Percentiles rank a stretch among this genome's conserved stretches.
phyloP scores from a whole-genome alignment of 2,329 filamentous ascomycete species.

The Fonsecaea pedrosoi region DNA sequence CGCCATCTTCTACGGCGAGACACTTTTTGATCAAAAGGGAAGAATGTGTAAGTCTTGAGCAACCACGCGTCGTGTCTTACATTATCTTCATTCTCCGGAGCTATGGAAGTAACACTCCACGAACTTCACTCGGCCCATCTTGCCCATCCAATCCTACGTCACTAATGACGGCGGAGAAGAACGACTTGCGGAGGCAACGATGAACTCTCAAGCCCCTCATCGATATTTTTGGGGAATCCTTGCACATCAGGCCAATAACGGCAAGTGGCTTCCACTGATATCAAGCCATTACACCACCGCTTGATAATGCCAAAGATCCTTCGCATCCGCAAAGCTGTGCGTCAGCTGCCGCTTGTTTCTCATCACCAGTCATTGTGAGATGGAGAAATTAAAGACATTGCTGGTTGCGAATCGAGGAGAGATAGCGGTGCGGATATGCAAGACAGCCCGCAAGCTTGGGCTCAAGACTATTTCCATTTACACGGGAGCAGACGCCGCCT shows the following conservation, averaged over 20 bases:
- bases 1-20: conserved; percentile 25
- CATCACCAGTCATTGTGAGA: conserved; percentile 10
- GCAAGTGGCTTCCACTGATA: conserved; percentile 15
- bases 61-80: background rate
- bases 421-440: conserved; percentile 62
- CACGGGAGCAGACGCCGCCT: conserved; percentile 62
- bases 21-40: background rate
- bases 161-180: conserved; percentile 29
- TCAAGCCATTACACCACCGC: background rate
- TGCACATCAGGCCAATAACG: conserved; percentile 21
- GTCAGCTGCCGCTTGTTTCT: background rate
- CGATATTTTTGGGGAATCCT: conserved; percentile 15
- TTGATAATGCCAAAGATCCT: conserved; percentile 19
- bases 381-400: conserved; percentile 56
- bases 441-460: conserved; percentile 52
- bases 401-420: conserved; percentile 67
- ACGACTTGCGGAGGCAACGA: conserved; percentile 20
- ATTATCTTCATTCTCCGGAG: background rate
- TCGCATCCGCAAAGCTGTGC: background rate
- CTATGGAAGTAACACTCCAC: background rate
- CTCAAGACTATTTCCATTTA: conserved; percentile 65
- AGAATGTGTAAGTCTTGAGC: background rate
- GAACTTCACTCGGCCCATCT: background rate
- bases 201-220: conserved; percentile 17
- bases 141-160: conserved; percentile 20